These are phyloP conservation scores for Xylariomycetidae sp. DNA, from an alignment of 2,329 filamentous ascomycete species.

Conservation along the genomic window DNA sequence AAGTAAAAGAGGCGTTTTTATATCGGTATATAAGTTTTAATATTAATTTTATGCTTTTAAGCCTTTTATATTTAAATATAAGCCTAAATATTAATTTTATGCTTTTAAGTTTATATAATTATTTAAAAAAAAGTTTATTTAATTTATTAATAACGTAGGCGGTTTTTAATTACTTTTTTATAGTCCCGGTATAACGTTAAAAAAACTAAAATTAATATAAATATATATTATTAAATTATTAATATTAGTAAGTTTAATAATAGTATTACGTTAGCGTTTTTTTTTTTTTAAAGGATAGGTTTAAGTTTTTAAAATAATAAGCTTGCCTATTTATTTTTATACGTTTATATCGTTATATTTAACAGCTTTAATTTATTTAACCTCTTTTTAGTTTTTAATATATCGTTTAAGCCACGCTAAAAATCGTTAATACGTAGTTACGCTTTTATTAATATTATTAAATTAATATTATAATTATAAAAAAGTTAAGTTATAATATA, in stretches of 20 bases:
- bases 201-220: neutral
- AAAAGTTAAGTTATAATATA: neutral
- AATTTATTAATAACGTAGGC: neutral
- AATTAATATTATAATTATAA: neutral
- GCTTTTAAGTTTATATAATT: conserved; percentile 1
- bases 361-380: neutral
- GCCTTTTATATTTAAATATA: conserved; percentile 1
- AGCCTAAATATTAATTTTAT: neutral
- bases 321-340: too few species aligned
- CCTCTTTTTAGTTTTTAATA: neutral
- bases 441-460: neutral
- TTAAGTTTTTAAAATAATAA: neutral
- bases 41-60: neutral
- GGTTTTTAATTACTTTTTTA: neutral
- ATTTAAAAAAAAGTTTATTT: neutral
- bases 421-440: too few species aligned
- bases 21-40: too few species aligned
- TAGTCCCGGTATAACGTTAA: neutral
- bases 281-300: neutral
- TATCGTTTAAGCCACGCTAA: too few species aligned
- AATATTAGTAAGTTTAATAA: neutral
- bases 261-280: neutral
- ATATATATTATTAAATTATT: conserved; percentile 1
- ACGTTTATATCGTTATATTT: too few species aligned
- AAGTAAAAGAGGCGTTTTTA: too few species aligned